Evolutionary conservation across 148 eudicot genomes (phyloP).

Genomic region (Vaccinium myrtillus): DNA sequence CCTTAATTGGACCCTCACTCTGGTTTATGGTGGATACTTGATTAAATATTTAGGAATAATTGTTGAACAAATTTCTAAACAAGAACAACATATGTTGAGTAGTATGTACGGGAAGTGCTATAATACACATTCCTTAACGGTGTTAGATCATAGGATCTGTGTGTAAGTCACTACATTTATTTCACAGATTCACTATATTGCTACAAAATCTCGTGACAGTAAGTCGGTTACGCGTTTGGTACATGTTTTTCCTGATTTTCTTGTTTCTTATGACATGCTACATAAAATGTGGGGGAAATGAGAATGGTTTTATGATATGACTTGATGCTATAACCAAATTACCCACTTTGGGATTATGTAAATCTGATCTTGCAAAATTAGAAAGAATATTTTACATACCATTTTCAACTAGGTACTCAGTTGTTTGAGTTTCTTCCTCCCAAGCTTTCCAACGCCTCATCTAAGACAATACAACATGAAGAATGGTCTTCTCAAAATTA

Average conservation of each 20-base stretch:
- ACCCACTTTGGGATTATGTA: background rate
- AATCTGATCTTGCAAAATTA: background rate
- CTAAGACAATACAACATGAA: slow-evolving; percentile 7
- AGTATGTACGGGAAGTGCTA: no score
- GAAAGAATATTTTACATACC: slow-evolving; percentile 19
- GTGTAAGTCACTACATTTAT: no score
- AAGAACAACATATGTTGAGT: no score
- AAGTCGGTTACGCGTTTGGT: background rate
- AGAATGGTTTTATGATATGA: background rate
- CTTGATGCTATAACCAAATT: background rate
- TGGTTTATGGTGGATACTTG: background rate
- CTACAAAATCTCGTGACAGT: no score
- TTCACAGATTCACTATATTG: no score
- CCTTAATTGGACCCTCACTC: no score
- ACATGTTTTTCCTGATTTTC: background rate
- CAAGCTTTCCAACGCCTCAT: slow-evolving; percentile 47
- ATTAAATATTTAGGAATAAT: no score
- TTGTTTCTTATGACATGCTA: background rate
- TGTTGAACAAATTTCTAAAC: no score
- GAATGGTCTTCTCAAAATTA: no score
- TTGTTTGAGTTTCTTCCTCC: slow-evolving; percentile 45
- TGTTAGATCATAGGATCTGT: no score
- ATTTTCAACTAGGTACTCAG: slow-evolving; percentile 34
- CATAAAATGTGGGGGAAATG: no score
- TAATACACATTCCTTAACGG: no score